Percentiles rank a stretch among this genome's conserved stretches.
Evolutionary conservation across 768 basidiomycete species (phyloP).

Genomic region (Cystobasidium ongulense): DNA sequence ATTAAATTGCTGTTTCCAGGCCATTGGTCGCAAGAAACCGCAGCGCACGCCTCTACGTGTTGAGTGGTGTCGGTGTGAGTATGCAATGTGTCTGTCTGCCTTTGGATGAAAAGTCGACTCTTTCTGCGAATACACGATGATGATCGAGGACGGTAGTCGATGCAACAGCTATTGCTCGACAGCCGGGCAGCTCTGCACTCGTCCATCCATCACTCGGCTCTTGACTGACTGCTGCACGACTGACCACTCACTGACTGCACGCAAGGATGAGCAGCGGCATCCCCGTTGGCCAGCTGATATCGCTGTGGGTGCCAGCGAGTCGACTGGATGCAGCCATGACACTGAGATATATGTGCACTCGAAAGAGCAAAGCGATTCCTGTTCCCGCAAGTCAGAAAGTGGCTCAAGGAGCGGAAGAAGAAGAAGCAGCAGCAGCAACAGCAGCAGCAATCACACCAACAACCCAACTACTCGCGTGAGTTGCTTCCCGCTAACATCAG

Average conservation of each 20-base stretch:
- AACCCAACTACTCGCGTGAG: background rate
- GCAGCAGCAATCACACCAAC: conserved; percentile 9
- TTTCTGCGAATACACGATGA: no score
- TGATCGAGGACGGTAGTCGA: no score
- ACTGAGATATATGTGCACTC: background rate
- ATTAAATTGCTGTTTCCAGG: no score
- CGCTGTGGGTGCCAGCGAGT: background rate
- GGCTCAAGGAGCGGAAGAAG: conserved; percentile 7
- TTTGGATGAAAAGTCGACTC: no score
- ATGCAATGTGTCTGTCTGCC: no score
- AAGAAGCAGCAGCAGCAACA: conserved; percentile 18
- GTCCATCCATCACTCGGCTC: no score
- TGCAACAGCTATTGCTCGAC: no score
- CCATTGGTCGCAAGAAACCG: no score
- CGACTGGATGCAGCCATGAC: background rate
- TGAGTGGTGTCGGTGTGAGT: no score
- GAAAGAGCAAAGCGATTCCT: conserved; percentile 4
- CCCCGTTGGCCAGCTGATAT: background rate
- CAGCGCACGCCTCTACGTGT: no score
- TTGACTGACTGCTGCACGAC: background rate
- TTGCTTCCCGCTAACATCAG: no score
- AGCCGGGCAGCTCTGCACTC: no score
- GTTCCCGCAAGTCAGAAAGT: background rate
- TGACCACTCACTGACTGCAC: background rate
- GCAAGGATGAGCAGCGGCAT: background rate